phyloP scores from a whole-genome alignment of 176 grass and related monocot genomes.

The Urochloa ruziziensis region DNA sequence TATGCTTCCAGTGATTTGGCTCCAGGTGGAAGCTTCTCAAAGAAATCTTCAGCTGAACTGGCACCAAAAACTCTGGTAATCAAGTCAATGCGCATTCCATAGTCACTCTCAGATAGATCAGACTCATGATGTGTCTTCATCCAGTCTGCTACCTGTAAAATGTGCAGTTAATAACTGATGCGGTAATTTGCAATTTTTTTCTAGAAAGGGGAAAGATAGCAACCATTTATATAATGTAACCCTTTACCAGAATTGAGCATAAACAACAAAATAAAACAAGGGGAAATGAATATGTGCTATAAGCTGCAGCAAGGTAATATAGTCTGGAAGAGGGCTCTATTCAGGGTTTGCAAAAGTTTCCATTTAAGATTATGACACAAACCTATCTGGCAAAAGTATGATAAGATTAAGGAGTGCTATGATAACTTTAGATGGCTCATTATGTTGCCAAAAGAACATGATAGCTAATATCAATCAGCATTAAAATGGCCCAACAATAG shows the following conservation, averaged over 20 bases:
- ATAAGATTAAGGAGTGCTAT: not conserved
- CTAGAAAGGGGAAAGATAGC: not conserved
- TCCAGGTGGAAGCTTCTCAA: conserved; percentile 56
- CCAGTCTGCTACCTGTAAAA: conserved; percentile 77
- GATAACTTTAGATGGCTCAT: not conserved
- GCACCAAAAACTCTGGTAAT: conserved; percentile 82
- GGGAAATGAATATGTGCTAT: not conserved
- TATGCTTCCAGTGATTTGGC: conserved; percentile 70
- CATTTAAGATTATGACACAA: not conserved
- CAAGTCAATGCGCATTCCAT: conserved; percentile 64
- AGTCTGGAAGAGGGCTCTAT: not conserved
- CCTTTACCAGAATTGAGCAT: not conserved
- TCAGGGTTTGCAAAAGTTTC: not conserved
- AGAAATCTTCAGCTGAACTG: conserved; percentile 78
- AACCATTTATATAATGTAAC: not conserved
- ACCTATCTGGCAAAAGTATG: not conserved
- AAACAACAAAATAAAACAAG: not conserved
- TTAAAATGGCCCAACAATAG: not conserved
- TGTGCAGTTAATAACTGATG: conserved; percentile 14
- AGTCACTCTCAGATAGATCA: conserved; percentile 66
- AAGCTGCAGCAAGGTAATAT: not conserved
- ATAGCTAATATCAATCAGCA: not conserved
- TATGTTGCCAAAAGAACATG: not conserved
- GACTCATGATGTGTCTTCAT: conserved; percentile 75
- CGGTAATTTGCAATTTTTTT: not conserved